Conservation (phyloP, 108 stramenopile species). For the Licmophora abbreviata region DNA sequence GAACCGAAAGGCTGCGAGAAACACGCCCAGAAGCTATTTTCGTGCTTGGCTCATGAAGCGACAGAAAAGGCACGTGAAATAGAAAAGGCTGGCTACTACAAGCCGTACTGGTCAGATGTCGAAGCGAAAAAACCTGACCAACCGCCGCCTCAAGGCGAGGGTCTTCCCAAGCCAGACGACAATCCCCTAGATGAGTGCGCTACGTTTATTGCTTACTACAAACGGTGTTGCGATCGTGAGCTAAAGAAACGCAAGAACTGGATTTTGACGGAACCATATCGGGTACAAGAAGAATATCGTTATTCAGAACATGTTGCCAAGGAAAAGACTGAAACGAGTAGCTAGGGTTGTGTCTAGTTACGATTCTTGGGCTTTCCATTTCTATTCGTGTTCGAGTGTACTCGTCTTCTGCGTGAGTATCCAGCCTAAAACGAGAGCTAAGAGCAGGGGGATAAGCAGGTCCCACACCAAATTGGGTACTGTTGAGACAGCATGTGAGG, state of each 20-base stretch:
- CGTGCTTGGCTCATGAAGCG: conserved; percentile 65
- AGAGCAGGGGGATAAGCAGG: no score
- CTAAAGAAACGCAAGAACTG: conserved; percentile 83
- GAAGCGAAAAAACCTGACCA: conserved; percentile 10
- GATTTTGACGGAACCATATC: conserved; percentile 78
- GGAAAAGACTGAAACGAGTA: no score
- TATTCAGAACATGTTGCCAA: conserved; percentile 28
- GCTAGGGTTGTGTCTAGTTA: no score
- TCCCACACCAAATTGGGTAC: no score
- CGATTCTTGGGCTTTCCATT: no score
- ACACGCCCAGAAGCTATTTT: conserved; percentile 66
- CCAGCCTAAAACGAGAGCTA: no score
- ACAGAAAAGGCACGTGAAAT: conserved; percentile 79
- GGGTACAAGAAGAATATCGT: conserved; percentile 86
- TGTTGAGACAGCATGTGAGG: no score
- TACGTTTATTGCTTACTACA: conserved; percentile 62
- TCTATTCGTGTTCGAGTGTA: no score
- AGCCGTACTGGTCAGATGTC: conserved; percentile 50
- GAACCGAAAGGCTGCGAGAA: conserved; percentile 78
- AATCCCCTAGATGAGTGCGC: conserved; percentile 82
- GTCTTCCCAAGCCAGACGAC: conserved; percentile 51
- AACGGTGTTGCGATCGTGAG: conserved; percentile 75
- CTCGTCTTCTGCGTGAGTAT: no score
- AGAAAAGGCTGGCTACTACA: conserved; percentile 70
- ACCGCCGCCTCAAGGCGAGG: conserved; percentile 15